Conservation (phyloP, 768 basidiomycete genomes). For the Calvatia gigantea region DNA sequence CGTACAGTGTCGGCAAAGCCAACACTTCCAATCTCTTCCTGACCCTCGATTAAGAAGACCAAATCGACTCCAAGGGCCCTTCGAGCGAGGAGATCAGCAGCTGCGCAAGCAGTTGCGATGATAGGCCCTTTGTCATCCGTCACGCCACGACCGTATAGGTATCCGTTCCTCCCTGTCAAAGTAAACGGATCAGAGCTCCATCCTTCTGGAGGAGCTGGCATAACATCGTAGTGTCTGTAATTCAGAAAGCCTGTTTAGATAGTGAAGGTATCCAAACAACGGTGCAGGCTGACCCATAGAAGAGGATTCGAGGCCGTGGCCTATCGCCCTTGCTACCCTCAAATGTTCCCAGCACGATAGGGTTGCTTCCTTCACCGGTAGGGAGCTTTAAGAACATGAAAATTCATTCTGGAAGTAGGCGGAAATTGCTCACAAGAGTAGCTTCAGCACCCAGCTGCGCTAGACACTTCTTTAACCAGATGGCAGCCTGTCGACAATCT, state of each 20-base stretch:
- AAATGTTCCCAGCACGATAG: constrained; percentile 89
- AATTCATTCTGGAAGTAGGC: not conserved
- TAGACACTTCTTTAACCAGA: constrained; percentile 88
- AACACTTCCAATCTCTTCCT: constrained; percentile 91
- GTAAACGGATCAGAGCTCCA: constrained; percentile 88
- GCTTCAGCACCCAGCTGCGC: constrained; percentile 85
- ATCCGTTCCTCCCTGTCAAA: constrained; percentile 81
- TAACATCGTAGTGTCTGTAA: constrained; percentile 94
- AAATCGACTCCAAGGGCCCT: constrained; percentile 82
- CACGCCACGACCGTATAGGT: constrained; percentile 86
- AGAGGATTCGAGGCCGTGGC: constrained; percentile 72
- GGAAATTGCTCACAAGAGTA: constrained; percentile 48
- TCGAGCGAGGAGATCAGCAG: constrained; percentile 69
- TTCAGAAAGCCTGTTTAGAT: not conserved
- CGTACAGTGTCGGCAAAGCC: constrained; percentile 80
- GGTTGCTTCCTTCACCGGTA: constrained; percentile 73
- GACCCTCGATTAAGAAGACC: constrained; percentile 91
- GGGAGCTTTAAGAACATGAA: constrained; percentile 50
- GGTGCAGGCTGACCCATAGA: constrained; percentile 69
- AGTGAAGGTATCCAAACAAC: not conserved
- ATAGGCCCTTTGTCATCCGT: constrained; percentile 97
- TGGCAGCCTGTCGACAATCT: constrained; percentile 91
- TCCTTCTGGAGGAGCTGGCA: constrained; percentile 66
- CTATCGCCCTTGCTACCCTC: constrained; percentile 57
- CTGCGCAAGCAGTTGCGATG: constrained; percentile 87